phyloP scores from a whole-genome alignment of 148 eudicot genomes.

The Chenopodium album region DNA sequence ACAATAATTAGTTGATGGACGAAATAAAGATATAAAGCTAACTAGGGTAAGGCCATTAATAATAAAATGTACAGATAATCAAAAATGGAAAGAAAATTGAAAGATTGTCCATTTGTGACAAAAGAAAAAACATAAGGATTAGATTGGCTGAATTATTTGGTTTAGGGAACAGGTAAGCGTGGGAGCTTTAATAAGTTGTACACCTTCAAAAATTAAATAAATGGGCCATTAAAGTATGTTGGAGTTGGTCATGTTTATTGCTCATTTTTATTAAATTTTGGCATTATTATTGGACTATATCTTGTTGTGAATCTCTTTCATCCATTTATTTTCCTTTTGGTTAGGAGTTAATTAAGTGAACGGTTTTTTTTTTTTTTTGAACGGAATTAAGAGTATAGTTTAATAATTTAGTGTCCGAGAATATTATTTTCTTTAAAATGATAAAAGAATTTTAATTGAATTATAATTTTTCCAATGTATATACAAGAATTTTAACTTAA shows the following conservation, averaged over 20 bases:
- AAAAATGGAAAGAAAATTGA: neutral
- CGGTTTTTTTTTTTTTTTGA: too few relatives aligned
- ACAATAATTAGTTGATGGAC: neutral
- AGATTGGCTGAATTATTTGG: conserved; percentile 16
- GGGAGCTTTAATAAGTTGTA: conserved; percentile 17
- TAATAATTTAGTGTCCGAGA: too few relatives aligned
- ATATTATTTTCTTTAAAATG: too few relatives aligned
- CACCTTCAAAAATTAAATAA: neutral
- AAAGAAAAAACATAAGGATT: neutral
- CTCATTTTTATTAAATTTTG: neutral
- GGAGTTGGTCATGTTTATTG: conserved; percentile 22
- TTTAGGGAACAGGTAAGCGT: conserved; percentile 20
- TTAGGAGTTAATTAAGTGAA: neutral
- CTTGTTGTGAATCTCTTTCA: neutral
- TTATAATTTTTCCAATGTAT: too few relatives aligned
- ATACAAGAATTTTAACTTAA: too few relatives aligned
- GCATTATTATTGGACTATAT: neutral
- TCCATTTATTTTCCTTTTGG: conserved; percentile 9
- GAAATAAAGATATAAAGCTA: neutral
- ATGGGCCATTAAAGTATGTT: conserved; percentile 19
- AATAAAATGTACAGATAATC: neutral
- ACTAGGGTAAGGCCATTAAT: neutral
- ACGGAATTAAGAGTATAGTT: neutral
- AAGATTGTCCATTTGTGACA: neutral
- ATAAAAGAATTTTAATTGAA: too few relatives aligned